Evolutionary conservation across 108 stramenopile genomes (phyloP), one percentile per base, ranked within the genome.

Genomic region (Cyclotella kingstonii): DNA sequence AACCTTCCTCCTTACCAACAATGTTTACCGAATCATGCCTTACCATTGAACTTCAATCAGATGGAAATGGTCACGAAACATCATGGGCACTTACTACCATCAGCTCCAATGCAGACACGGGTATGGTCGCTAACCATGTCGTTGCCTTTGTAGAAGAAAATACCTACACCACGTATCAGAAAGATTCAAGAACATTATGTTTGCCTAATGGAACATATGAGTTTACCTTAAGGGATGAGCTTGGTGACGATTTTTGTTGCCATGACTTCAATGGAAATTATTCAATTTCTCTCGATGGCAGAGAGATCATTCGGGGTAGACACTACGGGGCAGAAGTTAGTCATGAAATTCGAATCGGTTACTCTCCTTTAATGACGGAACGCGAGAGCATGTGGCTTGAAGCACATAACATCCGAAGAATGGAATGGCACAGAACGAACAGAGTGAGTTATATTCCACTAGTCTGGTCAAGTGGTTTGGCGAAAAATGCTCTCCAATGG

Each of bases 161-260:
- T 48, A 45, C 59, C 6, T 70, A 60, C 31, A 18, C 12, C 19
- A 33, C 58, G 10, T 60, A 31, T 35, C 49, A 70, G 39, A 39
- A 54, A 36, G 52, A 52, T 70, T 54, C 52, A 4, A 45, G 36
- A 25, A 40, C 45, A 15, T 33, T 60, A 3, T 38, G 38, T 42
- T 7, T 70, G 2, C 35, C 31, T 25, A 31, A 40, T 25, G 68
- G 68, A 12, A 60, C 51, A 1, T 70, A 70, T 40, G 42, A 38
- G 21, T 70, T 70, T 25, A 61, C 60, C 3, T 52, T 70, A 2
- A 60, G 44, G 39, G 68, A 70, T 60, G 41, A 59, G 4, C 61
- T 43, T 18, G 68, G 68, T 3, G 68, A 70, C 41, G 68, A 60
- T 28, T 70, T 70, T 52, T 66, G 64, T 29, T 66, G 64, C 22